These are phyloP conservation scores for Achaetomiella virescens DNA, from an alignment of 495 filamentous ascomycete genomes.

Conservation along the genomic window DNA sequence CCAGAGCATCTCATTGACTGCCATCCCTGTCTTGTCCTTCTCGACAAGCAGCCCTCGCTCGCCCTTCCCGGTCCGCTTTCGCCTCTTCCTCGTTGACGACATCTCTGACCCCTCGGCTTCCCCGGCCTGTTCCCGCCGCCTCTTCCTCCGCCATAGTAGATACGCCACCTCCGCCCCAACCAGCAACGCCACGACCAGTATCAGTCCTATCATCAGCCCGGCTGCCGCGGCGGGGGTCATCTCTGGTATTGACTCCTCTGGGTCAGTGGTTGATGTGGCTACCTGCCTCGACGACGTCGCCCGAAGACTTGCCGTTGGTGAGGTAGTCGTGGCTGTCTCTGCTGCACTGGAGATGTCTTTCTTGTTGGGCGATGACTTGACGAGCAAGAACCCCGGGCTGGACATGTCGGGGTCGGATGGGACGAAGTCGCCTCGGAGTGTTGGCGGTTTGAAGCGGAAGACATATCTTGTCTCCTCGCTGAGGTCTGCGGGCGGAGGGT, in stretches of 20 bases:
- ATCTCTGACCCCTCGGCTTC: background rate
- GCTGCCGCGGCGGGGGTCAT: slow-evolving; percentile 5
- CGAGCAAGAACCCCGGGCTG: slow-evolving; percentile 14
- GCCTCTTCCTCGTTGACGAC: background rate
- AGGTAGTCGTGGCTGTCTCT: background rate
- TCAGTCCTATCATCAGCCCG: slow-evolving; percentile 10
- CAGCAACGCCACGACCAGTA: slow-evolving; percentile 5
- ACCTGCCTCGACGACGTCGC: background rate
- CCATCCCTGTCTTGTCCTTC: slow-evolving; percentile 4
- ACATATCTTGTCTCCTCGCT: slow-evolving; percentile 10
- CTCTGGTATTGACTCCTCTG: background rate
- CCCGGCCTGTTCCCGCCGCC: slow-evolving; percentile 4
- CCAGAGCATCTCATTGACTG: background rate
- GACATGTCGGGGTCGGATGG: slow-evolving; percentile 10
- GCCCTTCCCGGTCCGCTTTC: background rate
- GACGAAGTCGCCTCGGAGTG: background rate
- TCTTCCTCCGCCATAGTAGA: slow-evolving; percentile 13
- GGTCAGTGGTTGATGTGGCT: background rate
- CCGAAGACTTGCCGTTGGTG: background rate
- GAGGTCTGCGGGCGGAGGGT: background rate
- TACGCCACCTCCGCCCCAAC: slow-evolving; percentile 8
- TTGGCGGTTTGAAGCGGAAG: slow-evolving; percentile 17
- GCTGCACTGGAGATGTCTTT: background rate
- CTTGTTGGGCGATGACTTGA: background rate
- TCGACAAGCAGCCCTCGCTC: slow-evolving; percentile 5